Conservation (phyloP, 2,329 filamentous ascomycete genomes). For the Thermochaetoides dissita region DNA sequence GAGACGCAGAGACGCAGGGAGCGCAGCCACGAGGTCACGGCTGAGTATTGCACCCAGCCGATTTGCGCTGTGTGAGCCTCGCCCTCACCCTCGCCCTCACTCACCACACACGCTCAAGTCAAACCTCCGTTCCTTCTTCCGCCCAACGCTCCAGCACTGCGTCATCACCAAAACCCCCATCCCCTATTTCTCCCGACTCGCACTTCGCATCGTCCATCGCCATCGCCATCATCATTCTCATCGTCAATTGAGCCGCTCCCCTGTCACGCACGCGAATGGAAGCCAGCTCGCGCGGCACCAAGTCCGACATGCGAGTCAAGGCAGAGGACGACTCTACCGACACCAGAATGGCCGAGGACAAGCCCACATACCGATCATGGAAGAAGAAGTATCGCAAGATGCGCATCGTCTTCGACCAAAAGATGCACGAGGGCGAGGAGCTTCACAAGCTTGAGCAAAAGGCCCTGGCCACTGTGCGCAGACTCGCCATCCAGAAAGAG, state of each 20-base stretch:
- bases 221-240: neutral
- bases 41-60: neutral
- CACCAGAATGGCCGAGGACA: slow-evolving; percentile 26
- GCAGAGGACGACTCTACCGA: slow-evolving; percentile 27
- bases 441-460: slow-evolving; percentile 71
- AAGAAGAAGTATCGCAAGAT: slow-evolving; percentile 96
- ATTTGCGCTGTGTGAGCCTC: no score
- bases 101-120: no score
- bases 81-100: no score
- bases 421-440: slow-evolving; percentile 67
- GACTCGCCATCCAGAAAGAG: slow-evolving; percentile 87
- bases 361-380: slow-evolving; percentile 50
- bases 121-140: no score
- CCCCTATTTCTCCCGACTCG: no score
- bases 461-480: slow-evolving; percentile 65
- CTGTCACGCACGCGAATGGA: slow-evolving; percentile 16
- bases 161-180: no score
- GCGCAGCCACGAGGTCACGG: neutral
- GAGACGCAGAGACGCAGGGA: neutral
- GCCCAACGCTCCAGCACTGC: no score
- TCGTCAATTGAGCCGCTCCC: neutral
- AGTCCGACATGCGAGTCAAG: slow-evolving; percentile 22
- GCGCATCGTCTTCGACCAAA: slow-evolving; percentile 62
- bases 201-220: no score
- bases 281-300: slow-evolving; percentile 13